phyloP scores from a whole-genome alignment of 2,329 filamentous ascomycete genomes.

The Pestalotiopsis sp. region DNA sequence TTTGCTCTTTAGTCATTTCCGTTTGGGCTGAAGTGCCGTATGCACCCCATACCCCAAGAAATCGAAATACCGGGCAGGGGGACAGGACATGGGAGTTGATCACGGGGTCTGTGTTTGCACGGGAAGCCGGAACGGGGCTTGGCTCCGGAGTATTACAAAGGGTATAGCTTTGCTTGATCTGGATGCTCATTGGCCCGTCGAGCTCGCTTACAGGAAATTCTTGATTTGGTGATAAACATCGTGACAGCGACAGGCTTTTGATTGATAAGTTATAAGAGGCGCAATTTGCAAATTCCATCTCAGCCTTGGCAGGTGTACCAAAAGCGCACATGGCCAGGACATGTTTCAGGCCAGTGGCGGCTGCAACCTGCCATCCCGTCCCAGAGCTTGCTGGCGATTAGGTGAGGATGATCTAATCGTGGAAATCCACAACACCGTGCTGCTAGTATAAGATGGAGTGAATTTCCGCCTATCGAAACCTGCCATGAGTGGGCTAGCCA shows the following conservation, averaged over 20 bases:
- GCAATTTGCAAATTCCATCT: background rate
- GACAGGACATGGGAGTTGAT: background rate
- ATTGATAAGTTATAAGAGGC: background rate
- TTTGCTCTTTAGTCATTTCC: conserved; percentile 6
- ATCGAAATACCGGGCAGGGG: background rate
- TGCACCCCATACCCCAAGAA: background rate
- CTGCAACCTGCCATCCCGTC: background rate
- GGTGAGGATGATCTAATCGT: background rate
- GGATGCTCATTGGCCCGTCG: background rate
- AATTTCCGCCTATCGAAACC: background rate
- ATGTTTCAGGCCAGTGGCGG: background rate
- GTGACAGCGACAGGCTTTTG: background rate
- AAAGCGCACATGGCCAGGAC: background rate
- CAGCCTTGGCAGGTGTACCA: background rate
- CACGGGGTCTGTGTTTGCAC: background rate
- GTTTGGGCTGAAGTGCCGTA: background rate
- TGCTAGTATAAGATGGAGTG: background rate
- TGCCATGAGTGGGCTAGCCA: background rate
- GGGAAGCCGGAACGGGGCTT: background rate
- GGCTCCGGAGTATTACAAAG: conserved; percentile 1
- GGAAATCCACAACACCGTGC: background rate
- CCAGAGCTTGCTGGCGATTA: background rate
- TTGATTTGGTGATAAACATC: background rate
- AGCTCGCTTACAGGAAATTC: background rate
- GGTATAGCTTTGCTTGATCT: background rate